Base-by-base conservation (phyloP, 305 asterid species). In the Salvia sclarea region DNA sequence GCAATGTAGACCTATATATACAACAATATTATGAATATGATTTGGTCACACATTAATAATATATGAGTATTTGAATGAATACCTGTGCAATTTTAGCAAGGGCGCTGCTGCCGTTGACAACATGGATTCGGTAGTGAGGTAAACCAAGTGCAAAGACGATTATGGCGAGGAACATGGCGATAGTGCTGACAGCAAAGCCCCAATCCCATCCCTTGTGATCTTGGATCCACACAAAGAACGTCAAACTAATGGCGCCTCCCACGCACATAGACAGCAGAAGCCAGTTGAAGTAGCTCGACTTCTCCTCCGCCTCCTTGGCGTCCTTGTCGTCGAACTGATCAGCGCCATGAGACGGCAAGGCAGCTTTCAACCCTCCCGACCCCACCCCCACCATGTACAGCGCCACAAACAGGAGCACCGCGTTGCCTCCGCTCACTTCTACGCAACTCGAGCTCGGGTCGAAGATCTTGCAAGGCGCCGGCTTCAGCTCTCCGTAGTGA, bases 281-380 rank as follows among this genome's bases (percentile, higher is more conserved):
- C 88, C 88, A 87, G 55, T 90, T 90, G 54, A 90, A 90, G 80
- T 83, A 90, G 43, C 91, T 84, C 0, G 95, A 84, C 69, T 83
- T 79, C 21, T 83, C 81, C 18, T 40, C n/a, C 5, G 81, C 80
- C 78, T 90, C 96, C 49, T 77, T 76, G 0, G 83, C 82, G 61
- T 87, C 91, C 64, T 75, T 81, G 7, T 87, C 93, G 7, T 87
- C 93, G n/a, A 87, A 90, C 75, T 87, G 96, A 61, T 90, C 96
- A 0, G 90, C 96, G 0, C 92, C 92, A 33, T 87, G 96, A 0
- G 96, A 81, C 2, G 96, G 96, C 52, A 90, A 20, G 0, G 96
- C 86, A 1, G 95, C 80, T 65, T 86, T 88, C n/a, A 88, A 61
- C 0, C 97, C 97, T 3, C 89, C 93, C 0, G 86, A 74, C 20